Conservation (phyloP, 2,329 filamentous ascomycete genomes). For the Diplodia corticola region DNA sequence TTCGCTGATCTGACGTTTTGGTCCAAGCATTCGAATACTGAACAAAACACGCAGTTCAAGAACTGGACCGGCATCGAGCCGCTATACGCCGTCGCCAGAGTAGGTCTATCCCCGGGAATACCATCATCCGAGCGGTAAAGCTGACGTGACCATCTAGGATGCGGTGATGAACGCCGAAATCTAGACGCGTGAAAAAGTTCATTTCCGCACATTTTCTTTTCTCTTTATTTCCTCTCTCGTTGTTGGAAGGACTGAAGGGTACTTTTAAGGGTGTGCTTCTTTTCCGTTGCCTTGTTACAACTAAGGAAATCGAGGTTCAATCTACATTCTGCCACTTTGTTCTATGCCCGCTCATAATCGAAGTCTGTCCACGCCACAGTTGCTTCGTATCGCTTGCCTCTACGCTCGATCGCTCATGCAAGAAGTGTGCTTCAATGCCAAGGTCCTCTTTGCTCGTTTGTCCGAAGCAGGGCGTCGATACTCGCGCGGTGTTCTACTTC, state of each 20-base stretch:
- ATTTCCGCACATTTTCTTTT: background rate
- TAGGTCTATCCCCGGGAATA: slow-evolving; percentile 35
- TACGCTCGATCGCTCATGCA: background rate
- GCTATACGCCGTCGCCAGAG: slow-evolving; percentile 68
- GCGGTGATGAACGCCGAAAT: slow-evolving; percentile 19
- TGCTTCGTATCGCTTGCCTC: background rate
- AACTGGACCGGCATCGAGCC: slow-evolving; percentile 82
- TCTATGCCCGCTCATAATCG: background rate
- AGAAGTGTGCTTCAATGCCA: background rate
- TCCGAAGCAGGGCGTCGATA: background rate
- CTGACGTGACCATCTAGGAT: background rate
- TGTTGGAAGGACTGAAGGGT: background rate
- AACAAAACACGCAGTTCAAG: slow-evolving; percentile 59
- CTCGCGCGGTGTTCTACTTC: background rate
- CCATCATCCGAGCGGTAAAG: background rate
- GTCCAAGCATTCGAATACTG: slow-evolving; percentile 18
- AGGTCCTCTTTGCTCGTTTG: background rate
- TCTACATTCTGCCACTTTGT: background rate
- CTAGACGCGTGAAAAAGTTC: background rate
- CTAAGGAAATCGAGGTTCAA: background rate
- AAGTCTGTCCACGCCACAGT: background rate
- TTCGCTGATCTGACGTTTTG: slow-evolving; percentile 43
- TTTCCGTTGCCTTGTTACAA: background rate
- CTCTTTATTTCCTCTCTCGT: background rate
- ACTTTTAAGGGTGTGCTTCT: background rate